Evolutionary conservation across 305 asterid genomes (phyloP).

Genomic region (Plantago coronopus): DNA sequence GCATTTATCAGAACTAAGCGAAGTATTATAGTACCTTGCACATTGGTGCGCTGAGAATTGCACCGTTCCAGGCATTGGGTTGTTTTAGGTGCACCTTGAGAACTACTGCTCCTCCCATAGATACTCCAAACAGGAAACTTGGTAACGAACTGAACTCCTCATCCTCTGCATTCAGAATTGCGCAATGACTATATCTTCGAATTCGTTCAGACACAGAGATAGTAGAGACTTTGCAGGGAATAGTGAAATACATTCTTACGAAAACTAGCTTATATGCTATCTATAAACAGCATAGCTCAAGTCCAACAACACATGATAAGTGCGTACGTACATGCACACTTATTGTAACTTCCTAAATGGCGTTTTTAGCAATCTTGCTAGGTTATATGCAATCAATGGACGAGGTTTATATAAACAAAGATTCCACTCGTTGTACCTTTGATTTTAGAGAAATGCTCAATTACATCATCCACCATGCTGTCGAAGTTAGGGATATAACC

Average conservation of each 20-base stretch:
- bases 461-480: slow-evolving; percentile 59
- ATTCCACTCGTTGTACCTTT: slow-evolving; percentile 42
- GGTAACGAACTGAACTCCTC: slow-evolving; percentile 47
- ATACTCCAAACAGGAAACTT: slow-evolving; percentile 77
- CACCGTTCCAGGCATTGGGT: slow-evolving; percentile 77
- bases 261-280: too few species aligned
- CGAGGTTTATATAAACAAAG: too few species aligned
- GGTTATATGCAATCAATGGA: too few species aligned
- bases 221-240: background rate
- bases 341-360: too few species aligned
- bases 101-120: slow-evolving; percentile 94
- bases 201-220: too few species aligned
- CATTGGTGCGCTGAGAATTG: slow-evolving; percentile 93
- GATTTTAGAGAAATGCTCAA: slow-evolving; percentile 76
- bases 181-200: background rate
- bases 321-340: background rate
- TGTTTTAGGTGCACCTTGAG: slow-evolving; percentile 84
- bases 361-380: too few species aligned
- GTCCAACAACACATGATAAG: too few species aligned
- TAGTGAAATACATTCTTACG: background rate
- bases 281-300: too few species aligned
- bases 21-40: slow-evolving; percentile 60
- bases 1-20: slow-evolving; percentile 8
- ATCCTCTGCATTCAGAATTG: slow-evolving; percentile 45
- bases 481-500: slow-evolving; percentile 65